Evolutionary conservation across 192 early-diverging fungal genomes (phyloP).

Genomic region (Rhizoclosmatium globosum): DNA sequence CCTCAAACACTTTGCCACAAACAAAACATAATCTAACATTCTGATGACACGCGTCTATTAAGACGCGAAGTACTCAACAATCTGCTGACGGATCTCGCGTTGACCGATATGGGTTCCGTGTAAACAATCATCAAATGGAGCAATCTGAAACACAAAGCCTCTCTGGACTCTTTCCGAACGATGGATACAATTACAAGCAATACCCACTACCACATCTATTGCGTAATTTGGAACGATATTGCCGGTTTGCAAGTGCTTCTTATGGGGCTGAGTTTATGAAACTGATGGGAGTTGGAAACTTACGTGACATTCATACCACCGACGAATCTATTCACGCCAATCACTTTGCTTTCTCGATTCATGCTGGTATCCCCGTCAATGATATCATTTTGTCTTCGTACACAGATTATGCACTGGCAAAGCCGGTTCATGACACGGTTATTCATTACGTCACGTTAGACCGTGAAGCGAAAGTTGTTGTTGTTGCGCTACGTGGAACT

Average conservation of each 20-base stretch:
- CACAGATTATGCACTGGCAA: neutral
- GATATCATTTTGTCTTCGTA: constrained; percentile 58
- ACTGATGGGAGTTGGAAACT: constrained; percentile 49
- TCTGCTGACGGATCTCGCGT: constrained; percentile 7
- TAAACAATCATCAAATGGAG: constrained; percentile 15
- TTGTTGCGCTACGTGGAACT: constrained; percentile 60
- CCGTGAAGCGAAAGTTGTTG: constrained; percentile 47
- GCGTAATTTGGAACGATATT: constrained; percentile 51
- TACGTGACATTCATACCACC: constrained; percentile 48
- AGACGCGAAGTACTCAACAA: constrained; percentile 19
- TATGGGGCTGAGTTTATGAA: constrained; percentile 53
- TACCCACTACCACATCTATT: constrained; percentile 42
- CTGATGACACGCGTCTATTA: neutral
- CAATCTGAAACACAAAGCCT: neutral
- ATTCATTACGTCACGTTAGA: constrained; percentile 59
- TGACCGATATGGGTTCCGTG: constrained; percentile 16
- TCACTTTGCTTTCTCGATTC: constrained; percentile 60
- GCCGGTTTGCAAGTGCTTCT: constrained; percentile 55
- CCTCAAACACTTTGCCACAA: neutral
- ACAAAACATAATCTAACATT: neutral
- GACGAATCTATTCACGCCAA: constrained; percentile 52
- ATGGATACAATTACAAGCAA: constrained; percentile 28
- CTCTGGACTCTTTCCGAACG: neutral
- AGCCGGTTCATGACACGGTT: constrained; percentile 46
- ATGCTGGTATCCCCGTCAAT: constrained; percentile 57